A percentile compares a stretch with the other conserved stretches of the same genome.
Conservation (phyloP, 2,329 filamentous ascomycete species). For the Monosporascus sp. region DNA sequence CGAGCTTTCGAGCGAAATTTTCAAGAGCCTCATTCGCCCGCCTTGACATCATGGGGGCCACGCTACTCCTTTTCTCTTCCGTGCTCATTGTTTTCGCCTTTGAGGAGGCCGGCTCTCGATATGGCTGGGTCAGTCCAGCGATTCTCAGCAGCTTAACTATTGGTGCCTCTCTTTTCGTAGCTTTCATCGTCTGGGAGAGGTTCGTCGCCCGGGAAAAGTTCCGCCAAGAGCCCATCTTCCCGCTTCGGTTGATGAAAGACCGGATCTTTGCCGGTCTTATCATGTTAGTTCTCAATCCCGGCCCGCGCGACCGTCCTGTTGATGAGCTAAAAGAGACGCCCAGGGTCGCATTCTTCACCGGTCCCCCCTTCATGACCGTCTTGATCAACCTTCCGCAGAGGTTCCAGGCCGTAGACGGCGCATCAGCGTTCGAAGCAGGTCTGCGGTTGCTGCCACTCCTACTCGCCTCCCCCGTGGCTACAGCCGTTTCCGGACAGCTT, state of each 20-base stretch:
- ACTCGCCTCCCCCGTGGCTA: slow-evolving; percentile 27
- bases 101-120: slow-evolving; percentile 37
- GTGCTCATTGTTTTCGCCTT: slow-evolving; percentile 41
- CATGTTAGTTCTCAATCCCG: slow-evolving; percentile 20
- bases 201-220: slow-evolving; percentile 11
- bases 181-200: slow-evolving; percentile 27
- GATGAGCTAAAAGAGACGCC: slow-evolving; percentile 5
- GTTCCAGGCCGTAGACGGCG: slow-evolving; percentile 29
- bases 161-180: slow-evolving; percentile 16
- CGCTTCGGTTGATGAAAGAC: slow-evolving; percentile 26
- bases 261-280: slow-evolving; percentile 27
- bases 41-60: slow-evolving; percentile 28
- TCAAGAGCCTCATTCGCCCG: slow-evolving; percentile 17
- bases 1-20: slow-evolving; percentile 14
- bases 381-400: slow-evolving; percentile 32
- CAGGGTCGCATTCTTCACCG: slow-evolving; percentile 27
- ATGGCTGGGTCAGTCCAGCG: slow-evolving; percentile 35
- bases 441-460: slow-evolving; percentile 29
- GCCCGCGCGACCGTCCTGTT: neutral
- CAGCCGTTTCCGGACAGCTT: slow-evolving; percentile 23
- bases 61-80: slow-evolving; percentile 34
- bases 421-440: slow-evolving; percentile 25
- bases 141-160: slow-evolving; percentile 28
- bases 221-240: slow-evolving; percentile 30
- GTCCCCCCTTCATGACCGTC: slow-evolving; percentile 29